Conservation (phyloP, 2,329 filamentous ascomycete genomes). For the Aureobasidium leucospermi region DNA sequence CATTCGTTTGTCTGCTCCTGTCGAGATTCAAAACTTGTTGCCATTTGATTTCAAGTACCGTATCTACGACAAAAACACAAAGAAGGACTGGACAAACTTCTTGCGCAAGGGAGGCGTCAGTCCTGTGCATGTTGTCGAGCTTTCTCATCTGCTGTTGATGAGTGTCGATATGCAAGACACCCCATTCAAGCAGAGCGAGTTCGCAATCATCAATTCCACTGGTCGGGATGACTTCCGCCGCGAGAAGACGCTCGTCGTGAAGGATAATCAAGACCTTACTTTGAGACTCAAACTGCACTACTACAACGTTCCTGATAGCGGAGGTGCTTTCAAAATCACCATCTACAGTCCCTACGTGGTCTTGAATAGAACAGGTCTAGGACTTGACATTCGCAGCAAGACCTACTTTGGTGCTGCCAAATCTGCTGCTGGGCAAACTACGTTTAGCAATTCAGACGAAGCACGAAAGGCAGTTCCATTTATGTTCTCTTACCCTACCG, state of each 20-base stretch:
- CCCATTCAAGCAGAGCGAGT: constrained; percentile 88
- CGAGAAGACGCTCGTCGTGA: constrained; percentile 71
- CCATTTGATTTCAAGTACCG: constrained; percentile 99
- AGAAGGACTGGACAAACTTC: constrained; percentile 99
- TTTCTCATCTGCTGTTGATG: constrained; percentile 85
- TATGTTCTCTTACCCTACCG: constrained; percentile 89
- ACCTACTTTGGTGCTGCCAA: constrained; percentile 77
- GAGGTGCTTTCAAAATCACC: constrained; percentile 91
- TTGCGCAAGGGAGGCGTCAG: constrained; percentile 92
- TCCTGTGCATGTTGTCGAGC: constrained; percentile 91
- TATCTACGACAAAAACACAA: constrained; percentile 97
- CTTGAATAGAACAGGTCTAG: constrained; percentile 87
- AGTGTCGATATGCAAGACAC: constrained; percentile 97
- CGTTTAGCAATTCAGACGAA: constrained; percentile 49
- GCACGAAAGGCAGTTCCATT: constrained; percentile 74
- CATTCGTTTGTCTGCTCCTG: constrained; percentile 80
- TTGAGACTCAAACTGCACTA: constrained; percentile 85
- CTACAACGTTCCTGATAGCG: constrained; percentile 79
- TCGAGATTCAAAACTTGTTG: constrained; percentile 88
- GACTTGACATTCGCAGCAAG: constrained; percentile 82
- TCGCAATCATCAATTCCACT: constrained; percentile 91
- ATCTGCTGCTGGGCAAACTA: constrained; percentile 73
- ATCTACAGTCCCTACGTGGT: constrained; percentile 94
- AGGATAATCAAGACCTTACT: constrained; percentile 73
- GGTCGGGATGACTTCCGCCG: constrained; percentile 80